Percentiles rank a stretch among this genome's conserved stretches.
Evolutionary conservation across 306 rosid genomes (phyloP).

Genomic region (Boehmeria nivea): DNA sequence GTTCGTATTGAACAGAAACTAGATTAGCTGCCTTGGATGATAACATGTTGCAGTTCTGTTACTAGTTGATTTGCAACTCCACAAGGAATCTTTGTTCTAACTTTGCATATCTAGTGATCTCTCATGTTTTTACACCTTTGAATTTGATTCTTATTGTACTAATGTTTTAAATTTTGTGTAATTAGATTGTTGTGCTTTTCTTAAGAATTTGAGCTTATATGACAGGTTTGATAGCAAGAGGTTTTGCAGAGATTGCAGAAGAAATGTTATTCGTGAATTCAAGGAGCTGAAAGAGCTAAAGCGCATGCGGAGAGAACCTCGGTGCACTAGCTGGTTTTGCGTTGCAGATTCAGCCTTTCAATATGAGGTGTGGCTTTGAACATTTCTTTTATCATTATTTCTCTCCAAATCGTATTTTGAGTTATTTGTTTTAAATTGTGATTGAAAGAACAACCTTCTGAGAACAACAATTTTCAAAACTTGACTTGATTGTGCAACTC

Average conservation of each 20-base stretch:
- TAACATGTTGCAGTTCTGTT: constrained; percentile 11
- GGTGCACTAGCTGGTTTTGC: constrained; percentile 98
- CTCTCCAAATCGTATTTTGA: constrained; percentile 7
- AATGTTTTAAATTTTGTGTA: constrained; percentile 1
- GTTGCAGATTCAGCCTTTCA: constrained; percentile 91
- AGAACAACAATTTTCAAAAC: constrained; percentile 7
- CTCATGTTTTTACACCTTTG: constrained; percentile 1
- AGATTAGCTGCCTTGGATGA: constrained; percentile 13
- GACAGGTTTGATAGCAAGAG: constrained; percentile 99
- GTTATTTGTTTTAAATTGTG: constrained; percentile 17
- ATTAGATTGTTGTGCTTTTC: constrained; percentile 17
- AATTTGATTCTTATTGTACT: neutral
- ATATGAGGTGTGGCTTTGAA: constrained; percentile 70
- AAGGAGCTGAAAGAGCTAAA: constrained; percentile 94
- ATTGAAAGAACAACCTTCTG: constrained; percentile 6
- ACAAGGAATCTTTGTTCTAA: neutral
- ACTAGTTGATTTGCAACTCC: constrained; percentile 15
- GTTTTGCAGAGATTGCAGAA: constrained; percentile 98
- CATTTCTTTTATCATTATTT: constrained; percentile 22
- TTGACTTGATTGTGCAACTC: constrained; percentile 3
- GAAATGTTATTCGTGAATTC: constrained; percentile 96
- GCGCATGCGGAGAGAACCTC: constrained; percentile 90
- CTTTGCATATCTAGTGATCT: constrained; percentile 11
- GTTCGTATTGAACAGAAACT: neutral
- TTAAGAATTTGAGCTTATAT: constrained; percentile 29